These are phyloP conservation scores for Balamuthia mandrillaris DNA, from an alignment of 208 protist species.

Conservation along the genomic window DNA sequence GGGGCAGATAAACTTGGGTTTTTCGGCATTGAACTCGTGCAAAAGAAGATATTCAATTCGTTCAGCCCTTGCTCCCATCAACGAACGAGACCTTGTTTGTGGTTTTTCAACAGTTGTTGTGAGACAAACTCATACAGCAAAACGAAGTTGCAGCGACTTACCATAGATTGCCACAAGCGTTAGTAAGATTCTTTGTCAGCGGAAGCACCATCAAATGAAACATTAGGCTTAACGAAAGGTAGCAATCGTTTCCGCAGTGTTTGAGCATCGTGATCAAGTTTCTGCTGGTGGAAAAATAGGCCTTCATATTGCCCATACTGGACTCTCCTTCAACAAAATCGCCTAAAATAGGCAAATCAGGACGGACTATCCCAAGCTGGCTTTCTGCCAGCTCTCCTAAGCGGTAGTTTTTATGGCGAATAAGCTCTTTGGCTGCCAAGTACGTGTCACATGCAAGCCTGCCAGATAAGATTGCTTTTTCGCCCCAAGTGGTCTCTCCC, in stretches of 20 bases:
- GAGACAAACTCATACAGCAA: background rate
- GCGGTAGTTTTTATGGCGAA: constrained; percentile 64
- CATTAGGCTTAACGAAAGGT: constrained; percentile 80
- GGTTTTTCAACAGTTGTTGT: background rate
- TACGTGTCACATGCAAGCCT: constrained; percentile 92
- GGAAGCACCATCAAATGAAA: constrained; percentile 92
- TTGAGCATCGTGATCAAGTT: constrained; percentile 23
- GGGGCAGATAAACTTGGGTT: constrained; percentile 14
- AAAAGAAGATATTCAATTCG: constrained; percentile 98
- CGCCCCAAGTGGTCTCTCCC: constrained; percentile 67
- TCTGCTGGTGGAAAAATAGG: background rate
- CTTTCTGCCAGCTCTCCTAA: constrained; percentile 53
- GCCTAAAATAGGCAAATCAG: constrained; percentile 19
- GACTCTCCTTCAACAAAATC: constrained; percentile 5
- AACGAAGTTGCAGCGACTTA: background rate
- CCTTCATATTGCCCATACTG: background rate
- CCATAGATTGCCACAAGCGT: constrained; percentile 94
- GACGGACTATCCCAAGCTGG: constrained; percentile 56
- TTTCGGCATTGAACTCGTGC: constrained; percentile 83
- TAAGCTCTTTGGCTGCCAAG: constrained; percentile 81
- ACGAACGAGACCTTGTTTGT: constrained; percentile 59
- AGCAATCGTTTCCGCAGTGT: constrained; percentile 70
- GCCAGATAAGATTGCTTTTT: constrained; percentile 83
- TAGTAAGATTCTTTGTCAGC: constrained; percentile 94
- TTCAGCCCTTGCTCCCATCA: constrained; percentile 90